phyloP scores from a whole-genome alignment of 352 stramenopile species.

The Phytophthora quininea region DNA sequence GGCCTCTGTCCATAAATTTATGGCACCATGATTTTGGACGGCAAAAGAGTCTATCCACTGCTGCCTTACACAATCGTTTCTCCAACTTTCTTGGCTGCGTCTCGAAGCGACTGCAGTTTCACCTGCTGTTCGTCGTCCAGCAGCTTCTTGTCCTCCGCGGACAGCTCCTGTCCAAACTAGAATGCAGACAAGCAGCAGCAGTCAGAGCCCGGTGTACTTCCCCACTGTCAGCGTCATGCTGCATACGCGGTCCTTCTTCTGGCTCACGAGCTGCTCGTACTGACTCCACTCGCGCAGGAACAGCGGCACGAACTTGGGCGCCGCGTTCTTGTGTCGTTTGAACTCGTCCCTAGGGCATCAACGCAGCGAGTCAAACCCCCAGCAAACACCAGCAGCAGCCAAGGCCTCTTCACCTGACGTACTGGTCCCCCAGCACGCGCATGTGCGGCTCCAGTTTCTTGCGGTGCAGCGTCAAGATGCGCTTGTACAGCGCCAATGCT shows the following conservation, averaged over 20 bases:
- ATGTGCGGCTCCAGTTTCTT: slow-evolving; percentile 80
- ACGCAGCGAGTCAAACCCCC: too few species aligned
- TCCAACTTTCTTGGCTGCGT: slow-evolving; percentile 71
- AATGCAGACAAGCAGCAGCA: background rate
- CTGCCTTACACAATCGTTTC: slow-evolving; percentile 53
- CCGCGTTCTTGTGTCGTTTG: slow-evolving; percentile 79
- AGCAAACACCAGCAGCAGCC: too few species aligned
- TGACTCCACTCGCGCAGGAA: slow-evolving; percentile 84
- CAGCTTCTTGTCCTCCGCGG: slow-evolving; percentile 58
- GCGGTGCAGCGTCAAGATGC: slow-evolving; percentile 80
- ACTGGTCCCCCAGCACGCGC: slow-evolving; percentile 83
- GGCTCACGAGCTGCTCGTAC: slow-evolving; percentile 60
- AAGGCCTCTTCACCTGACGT: slow-evolving; percentile 40
- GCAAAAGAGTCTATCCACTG: too few species aligned
- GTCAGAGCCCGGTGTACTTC: background rate
- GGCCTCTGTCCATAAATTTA: too few species aligned
- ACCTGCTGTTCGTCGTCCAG: slow-evolving; percentile 71
- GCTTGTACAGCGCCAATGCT: slow-evolving; percentile 74
- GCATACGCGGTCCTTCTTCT: slow-evolving; percentile 55
- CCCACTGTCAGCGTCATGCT: background rate
- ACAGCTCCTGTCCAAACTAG: slow-evolving; percentile 58
- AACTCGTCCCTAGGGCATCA: slow-evolving; percentile 64
- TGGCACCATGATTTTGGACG: too few species aligned
- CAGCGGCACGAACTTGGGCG: slow-evolving; percentile 74
- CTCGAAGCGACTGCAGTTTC: slow-evolving; percentile 72